Base-by-base conservation (phyloP, 257 asterid species). In the Jacaranda copaia region DNA sequence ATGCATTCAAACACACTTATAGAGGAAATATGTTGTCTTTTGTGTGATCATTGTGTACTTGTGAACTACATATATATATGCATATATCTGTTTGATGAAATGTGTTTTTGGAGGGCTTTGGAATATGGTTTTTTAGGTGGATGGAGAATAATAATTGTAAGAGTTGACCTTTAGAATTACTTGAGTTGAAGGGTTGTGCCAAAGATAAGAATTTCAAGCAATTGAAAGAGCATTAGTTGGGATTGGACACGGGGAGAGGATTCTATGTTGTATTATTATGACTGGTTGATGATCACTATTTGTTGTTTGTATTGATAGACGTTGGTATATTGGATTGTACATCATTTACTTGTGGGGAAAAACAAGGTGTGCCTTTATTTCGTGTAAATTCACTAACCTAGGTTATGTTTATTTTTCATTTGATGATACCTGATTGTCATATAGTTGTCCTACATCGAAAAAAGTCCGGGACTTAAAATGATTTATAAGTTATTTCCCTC, bases 141-240 rank as follows among this genome's bases (percentile, higher is more conserved):
- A 58, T 8, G 68, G 58, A 52, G 36, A n/a, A 6, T 59, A 15
- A 9, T 40, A 9, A 13, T 40, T 58, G 77, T 4, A 46, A 45
- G 49, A 19, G n/a, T 63, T 64, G 9, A 18, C 38, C 53, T 38
- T 0, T 49, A 6, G 15, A 40, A 57, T n/a, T 25, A 40, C 46
- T 77, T 69, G 81, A 43, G 68, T 45, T 46, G 76, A 13, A 36
- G 15, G 18, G 16, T 42, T 32, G 15, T 70, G 51, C 36, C 19
- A n/a, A 32, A 43, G 35, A 73, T 59, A 32, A 58, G 58, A 32
- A 20, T 46, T 42, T 72, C 25, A 42, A 58, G 77, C 8, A 57
- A 11, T 18, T 51, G 49, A 40, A 38, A 62, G 49, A 12, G 42
- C 5, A 69, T 69, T 69, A 56, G 32, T 56, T 58, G 57, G 55